phyloP scores from a whole-genome alignment of 1,139 yeast species.

The Saccharomyces hybrid region DNA sequence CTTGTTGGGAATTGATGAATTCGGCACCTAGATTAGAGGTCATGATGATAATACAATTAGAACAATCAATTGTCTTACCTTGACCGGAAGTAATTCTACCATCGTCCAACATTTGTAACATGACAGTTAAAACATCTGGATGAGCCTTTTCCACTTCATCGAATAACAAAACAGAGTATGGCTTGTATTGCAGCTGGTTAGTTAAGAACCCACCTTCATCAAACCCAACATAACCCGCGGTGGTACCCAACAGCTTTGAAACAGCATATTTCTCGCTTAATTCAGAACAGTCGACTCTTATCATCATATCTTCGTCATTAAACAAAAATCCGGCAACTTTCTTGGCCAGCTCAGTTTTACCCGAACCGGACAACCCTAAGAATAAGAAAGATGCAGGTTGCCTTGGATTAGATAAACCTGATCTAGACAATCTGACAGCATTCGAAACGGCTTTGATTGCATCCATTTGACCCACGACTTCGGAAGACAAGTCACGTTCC shows the following conservation, averaged over 20 bases:
- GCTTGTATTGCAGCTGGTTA: slow-evolving; percentile 82
- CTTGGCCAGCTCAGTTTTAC: slow-evolving; percentile 97
- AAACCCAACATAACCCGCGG: slow-evolving; percentile 97
- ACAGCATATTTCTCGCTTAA: slow-evolving; percentile 93
- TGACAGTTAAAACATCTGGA: slow-evolving; percentile 89
- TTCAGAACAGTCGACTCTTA: slow-evolving; percentile 96
- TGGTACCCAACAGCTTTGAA: slow-evolving; percentile 90
- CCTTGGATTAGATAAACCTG: slow-evolving; percentile 94
- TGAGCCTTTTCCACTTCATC: slow-evolving; percentile 99
- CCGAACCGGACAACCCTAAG: slow-evolving; percentile 94
- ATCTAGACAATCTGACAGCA: slow-evolving; percentile 85
- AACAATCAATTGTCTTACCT: slow-evolving; percentile 88
- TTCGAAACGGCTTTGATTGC: slow-evolving; percentile 96
- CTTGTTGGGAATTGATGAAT: slow-evolving; percentile 62
- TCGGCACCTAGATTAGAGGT: slow-evolving; percentile 97
- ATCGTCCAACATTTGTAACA: slow-evolving; percentile 89
- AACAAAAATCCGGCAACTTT: slow-evolving; percentile 92
- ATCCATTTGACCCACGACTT: slow-evolving; percentile 92
- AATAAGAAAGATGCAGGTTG: slow-evolving; percentile 95
- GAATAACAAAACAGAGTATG: slow-evolving; percentile 88
- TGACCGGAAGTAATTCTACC: slow-evolving; percentile 93
- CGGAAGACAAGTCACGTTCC: slow-evolving; percentile 77
- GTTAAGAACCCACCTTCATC: slow-evolving; percentile 97
- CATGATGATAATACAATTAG: slow-evolving; percentile 90
- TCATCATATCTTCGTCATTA: slow-evolving; percentile 93